Base-by-base conservation (phyloP, 768 basidiomycete genomes). In the Trametes villosa region DNA sequence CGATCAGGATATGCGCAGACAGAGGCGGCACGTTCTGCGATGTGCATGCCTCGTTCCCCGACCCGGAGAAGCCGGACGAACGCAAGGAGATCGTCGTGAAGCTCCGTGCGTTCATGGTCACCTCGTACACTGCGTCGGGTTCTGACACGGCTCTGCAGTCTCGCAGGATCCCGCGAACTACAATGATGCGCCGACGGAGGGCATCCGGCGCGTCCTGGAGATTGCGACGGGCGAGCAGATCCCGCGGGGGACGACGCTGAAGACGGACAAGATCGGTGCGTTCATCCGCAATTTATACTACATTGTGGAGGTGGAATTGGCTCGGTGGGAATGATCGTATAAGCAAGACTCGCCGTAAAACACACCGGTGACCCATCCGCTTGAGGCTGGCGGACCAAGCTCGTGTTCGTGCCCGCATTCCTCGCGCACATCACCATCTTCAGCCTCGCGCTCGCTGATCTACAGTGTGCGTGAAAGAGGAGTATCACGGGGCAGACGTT, bases 1-100 rank as follows among this genome's bases (percentile, higher is more conserved):
- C 92, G 13, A 88, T 94, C 59, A 83, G 87, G 53, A 92, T 95
- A 63, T 92, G 91, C 67, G 90, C 91, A 8, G 93, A 95, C 73
- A 79, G 93, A 75, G 94, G 94, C 34, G 95, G 95, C 5, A 97
- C 94, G 0, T 96, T 94, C 75, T 94, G 92, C 68, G 94, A 96
- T 71, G 85, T 94, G 33, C 86, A 93, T 72, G 92, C 92, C 83
- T 90, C 91, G 5, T 91, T 89, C 73, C 87, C 86, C 34, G 88
- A 92, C 72, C 84, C 88, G 22, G 81, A 86, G 26, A 80, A 85
- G 56, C 78, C 76, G 9, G 70, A 75, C 5, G 79, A 87, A 65
- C 79, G 86, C 63, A 88, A 86, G 66, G 94, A 96, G 50, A 71
- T 94, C 50, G 88, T 98, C n/a, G 87, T 96, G 50, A 98, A 98